Percentiles rank a stretch among this genome's conserved stretches.
phyloP scores from a whole-genome alignment of 352 stramenopile species.

The Phytophthora europaea region DNA sequence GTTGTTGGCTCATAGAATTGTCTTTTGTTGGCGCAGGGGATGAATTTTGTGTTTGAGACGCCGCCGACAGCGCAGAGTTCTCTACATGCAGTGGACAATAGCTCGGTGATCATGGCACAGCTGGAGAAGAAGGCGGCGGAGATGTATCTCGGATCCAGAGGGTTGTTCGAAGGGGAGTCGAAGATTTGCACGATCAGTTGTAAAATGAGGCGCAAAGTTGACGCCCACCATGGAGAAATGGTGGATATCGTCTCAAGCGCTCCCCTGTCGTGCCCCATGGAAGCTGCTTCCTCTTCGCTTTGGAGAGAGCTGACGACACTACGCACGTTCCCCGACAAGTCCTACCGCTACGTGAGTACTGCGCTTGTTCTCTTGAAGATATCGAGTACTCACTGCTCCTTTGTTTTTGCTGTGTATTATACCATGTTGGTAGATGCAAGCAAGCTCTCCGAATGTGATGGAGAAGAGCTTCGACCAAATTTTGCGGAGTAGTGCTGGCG shows the following conservation, averaged over 20 bases:
- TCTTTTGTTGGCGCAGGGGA: constrained; percentile 14
- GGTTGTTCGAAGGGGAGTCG: neutral
- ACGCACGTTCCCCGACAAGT: constrained; percentile 33
- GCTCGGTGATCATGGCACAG: constrained; percentile 31
- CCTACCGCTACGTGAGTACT: constrained; percentile 45
- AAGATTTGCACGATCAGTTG: constrained; percentile 3
- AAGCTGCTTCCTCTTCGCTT: constrained; percentile 18
- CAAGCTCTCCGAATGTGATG: constrained; percentile 25
- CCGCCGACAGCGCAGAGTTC: neutral
- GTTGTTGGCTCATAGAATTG: neutral
- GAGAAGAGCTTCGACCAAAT: constrained; percentile 43
- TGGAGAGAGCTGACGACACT: constrained; percentile 39
- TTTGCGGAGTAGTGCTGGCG: constrained; percentile 13
- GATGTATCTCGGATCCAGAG: constrained; percentile 24
- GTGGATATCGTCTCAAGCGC: constrained; percentile 36
- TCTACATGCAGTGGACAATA: constrained; percentile 27
- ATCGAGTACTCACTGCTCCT: neutral
- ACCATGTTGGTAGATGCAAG: constrained; percentile 25
- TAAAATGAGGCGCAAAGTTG: constrained; percentile 20
- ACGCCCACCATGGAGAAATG: constrained; percentile 2
- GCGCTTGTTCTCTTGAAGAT: neutral
- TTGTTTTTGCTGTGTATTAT: neutral
- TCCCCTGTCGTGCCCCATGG: constrained; percentile 25
- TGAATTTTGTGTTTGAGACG: constrained; percentile 25
- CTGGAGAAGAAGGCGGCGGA: constrained; percentile 28